Base-by-base conservation (phyloP, 2,329 filamentous ascomycete genomes). In the Harringtonia lauricola region DNA sequence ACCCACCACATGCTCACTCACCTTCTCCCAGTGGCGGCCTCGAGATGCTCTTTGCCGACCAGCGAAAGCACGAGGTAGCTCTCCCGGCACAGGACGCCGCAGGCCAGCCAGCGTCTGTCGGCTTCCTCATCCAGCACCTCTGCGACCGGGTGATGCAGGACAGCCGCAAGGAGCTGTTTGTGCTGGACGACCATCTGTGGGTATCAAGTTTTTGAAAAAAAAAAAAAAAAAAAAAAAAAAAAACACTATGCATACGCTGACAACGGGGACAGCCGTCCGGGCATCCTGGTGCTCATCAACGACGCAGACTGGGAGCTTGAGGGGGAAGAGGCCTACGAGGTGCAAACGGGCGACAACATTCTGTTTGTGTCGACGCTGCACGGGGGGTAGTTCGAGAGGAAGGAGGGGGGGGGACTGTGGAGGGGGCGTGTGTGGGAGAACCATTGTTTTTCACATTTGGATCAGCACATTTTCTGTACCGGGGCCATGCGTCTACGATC, bases 281-380 rank as follows among this genome's bases (percentile, higher is more conserved):
- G 92, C 3, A 95, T 98, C 60, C 76, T 98, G 36, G 90, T 95
- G 24, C 72, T 98, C 45, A 94, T 98, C 62, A 98, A 98, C 59
- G 92, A 98, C 55, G 86, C 88, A 22, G 92, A 98, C 62, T 98
- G 92, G 92, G 92, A 96, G 63, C 76, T 98, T 13, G 92, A 96
- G 64, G 92, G 89, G 17, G 90, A 96, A 64, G 88, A 92, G 59
- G 74, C 79, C 52, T 96, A 96, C 59, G 81, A 88, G 63, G 66
- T 98, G 46, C 80, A 90, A 64, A 64, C 70, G 49, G 76, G 80
- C 46, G 92, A 98, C 66, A 90, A 85, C 58, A 85, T 98, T 54
- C 71, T 96, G 52, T 98, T 98, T 65, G 89, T 98, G 49, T 95
- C 89, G 48, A 98, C 92, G 17, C 70, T 98, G 49, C 92, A 98